phyloP scores from a whole-genome alignment of 2,329 filamentous ascomycete genomes.

The Pseudopyrenochaeta lycopersici region DNA sequence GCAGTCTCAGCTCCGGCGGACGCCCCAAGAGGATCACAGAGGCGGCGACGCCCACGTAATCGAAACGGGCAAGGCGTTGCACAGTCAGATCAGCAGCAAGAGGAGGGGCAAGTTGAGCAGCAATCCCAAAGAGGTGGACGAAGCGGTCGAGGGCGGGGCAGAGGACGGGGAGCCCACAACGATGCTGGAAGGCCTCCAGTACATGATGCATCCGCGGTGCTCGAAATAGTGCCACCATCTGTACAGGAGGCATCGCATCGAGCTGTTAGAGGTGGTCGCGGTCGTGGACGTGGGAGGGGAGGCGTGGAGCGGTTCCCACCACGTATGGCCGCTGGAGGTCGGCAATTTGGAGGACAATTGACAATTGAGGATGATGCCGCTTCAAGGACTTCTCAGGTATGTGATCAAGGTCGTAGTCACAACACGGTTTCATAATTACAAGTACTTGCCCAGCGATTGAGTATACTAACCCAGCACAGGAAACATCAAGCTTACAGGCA shows the following conservation, averaged over 20 bases:
- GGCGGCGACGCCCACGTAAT: slow-evolving; percentile 33
- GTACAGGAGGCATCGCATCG: slow-evolving; percentile 16
- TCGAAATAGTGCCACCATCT: slow-evolving; percentile 8
- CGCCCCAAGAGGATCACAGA: slow-evolving; percentile 23
- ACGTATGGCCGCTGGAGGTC: slow-evolving; percentile 45
- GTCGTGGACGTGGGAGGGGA: slow-evolving; percentile 26
- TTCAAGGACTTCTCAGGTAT: slow-evolving; percentile 9
- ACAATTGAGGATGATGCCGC: slow-evolving; percentile 45
- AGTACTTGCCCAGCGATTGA: background rate
- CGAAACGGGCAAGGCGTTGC: slow-evolving; percentile 28
- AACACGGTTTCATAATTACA: background rate
- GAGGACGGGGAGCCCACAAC: slow-evolving; percentile 23
- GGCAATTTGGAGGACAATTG: slow-evolving; percentile 60
- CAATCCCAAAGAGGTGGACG: slow-evolving; percentile 31
- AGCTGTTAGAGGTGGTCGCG: slow-evolving; percentile 21
- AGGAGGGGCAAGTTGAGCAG: slow-evolving; percentile 24
- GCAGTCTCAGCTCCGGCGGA: slow-evolving; percentile 11
- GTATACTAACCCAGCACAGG: slow-evolving; percentile 1
- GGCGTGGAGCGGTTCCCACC: slow-evolving; percentile 28
- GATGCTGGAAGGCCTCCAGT: slow-evolving; percentile 10
- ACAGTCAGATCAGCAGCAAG: slow-evolving; percentile 22
- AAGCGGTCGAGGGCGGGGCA: slow-evolving; percentile 26
- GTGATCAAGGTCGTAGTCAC: background rate
- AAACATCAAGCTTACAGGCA: slow-evolving; percentile 52
- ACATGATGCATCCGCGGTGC: slow-evolving; percentile 3